Base-by-base conservation (phyloP, 148 eudicot species). In the Chenopodium quinoa region DNA sequence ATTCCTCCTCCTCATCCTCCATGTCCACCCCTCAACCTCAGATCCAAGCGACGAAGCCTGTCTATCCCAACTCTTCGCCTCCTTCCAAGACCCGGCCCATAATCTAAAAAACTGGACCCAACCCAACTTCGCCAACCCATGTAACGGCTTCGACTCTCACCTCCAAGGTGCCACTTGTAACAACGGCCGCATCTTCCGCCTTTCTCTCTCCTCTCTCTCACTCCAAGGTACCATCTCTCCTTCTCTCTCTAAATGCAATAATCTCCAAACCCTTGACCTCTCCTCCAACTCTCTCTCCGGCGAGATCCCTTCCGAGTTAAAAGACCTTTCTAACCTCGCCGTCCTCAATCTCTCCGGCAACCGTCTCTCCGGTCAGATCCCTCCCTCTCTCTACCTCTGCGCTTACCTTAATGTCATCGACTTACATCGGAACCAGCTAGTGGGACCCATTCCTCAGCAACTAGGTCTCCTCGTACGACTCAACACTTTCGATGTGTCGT, bases 331-430 rank as follows among this genome's bases (percentile, higher is more conserved):
- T 40, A 91, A 91, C 86, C 90, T 91, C 74, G 93, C 91, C 34
- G 78, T 89, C 46, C 87, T 91, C 32, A 91, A 91, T 75, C 87
- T 91, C 76, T 82, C 90, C 60, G 31, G 60, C 14, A 91, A 91
- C 77, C 81, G 76, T 4, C 79, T 91, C 62, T 60, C 89, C 60
- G 92, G 91, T 37, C 56, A 71, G 13, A 91, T 91, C 76, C 94
- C 92, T 0, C 70, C 81, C 0, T 48, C 82, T 4, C 80, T 91
- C 34, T 86, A 91, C 81, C 83, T 88, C 34, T 91, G 94, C 65
- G 87, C 92, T 0, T 89, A 89, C 84, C 91, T 91, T 47, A 91
- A 91, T 78, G 86, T 91, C 82, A 84, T 91, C 64, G 94, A 91
- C 54, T 76, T 91, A 29, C 90, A 87, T 65, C 9, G 73, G 4